These are phyloP conservation scores for Trypanosoma platydactyli DNA, from an alignment of 208 protist genomes.

Conservation along the genomic window DNA sequence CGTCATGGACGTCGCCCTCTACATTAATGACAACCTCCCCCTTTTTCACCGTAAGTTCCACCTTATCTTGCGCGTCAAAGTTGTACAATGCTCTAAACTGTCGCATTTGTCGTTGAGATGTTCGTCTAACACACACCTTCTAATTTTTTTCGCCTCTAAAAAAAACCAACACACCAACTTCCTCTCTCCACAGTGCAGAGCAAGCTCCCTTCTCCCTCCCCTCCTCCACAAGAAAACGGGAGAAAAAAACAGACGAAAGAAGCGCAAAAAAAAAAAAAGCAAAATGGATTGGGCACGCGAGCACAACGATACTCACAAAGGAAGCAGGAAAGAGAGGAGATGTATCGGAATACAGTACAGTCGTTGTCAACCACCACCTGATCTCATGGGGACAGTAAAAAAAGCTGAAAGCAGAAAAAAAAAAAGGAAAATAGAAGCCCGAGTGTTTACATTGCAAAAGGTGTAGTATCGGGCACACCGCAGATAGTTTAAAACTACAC, in stretches of 20 bases:
- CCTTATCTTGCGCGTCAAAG: conserved; percentile 73
- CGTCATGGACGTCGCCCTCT: conserved; percentile 59
- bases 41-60: conserved; percentile 74
- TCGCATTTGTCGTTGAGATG: conserved; percentile 27
- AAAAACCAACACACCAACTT: neutral
- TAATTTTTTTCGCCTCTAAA: neutral
- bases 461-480: no score
- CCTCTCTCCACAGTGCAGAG: neutral
- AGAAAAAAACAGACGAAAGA: conserved; percentile 10
- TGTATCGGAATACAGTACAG: neutral
- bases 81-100: conserved; percentile 59
- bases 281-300: conserved; percentile 18
- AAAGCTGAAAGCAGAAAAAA: neutral
- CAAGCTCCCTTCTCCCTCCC: no score
- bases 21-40: conserved; percentile 55
- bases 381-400: neutral
- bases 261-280: conserved; percentile 4
- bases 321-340: conserved; percentile 2
- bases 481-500: no score
- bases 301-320: neutral
- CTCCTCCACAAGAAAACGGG: neutral
- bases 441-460: no score
- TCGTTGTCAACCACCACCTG: neutral
- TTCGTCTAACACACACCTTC: neutral
- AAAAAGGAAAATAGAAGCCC: neutral